phyloP scores from a whole-genome alignment of 164 flowering plant genomes.

The Chloranthus sessilifolius region DNA sequence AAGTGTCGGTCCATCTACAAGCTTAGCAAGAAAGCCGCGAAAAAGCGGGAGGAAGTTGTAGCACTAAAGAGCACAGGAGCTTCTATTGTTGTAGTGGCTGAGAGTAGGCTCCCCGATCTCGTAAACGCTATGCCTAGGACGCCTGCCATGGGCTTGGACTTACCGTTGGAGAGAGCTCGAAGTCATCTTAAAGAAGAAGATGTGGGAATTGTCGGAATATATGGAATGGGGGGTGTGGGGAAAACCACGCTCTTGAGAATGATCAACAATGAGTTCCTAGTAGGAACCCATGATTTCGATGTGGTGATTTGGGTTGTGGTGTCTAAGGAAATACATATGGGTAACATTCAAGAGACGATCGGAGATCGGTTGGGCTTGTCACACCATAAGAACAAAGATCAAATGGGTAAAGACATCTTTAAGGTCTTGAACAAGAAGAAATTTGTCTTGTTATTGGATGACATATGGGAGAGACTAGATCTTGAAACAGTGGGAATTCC shows the following conservation, averaged over 20 bases:
- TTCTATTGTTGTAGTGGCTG: neutral
- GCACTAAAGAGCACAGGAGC: neutral
- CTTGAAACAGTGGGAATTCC: neutral
- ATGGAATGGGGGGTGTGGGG: constrained; percentile 14
- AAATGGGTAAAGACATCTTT: no score
- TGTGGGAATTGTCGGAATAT: constrained; percentile 1
- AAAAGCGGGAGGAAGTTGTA: neutral
- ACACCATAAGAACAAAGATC: no score
- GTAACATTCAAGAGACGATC: neutral
- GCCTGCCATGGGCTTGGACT: neutral
- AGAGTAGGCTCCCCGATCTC: neutral
- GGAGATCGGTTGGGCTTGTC: neutral
- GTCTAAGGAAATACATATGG: neutral
- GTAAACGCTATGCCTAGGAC: neutral
- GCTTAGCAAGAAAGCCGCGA: neutral
- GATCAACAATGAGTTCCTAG: constrained; percentile 3
- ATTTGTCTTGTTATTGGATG: neutral
- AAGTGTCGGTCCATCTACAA: constrained; percentile 1
- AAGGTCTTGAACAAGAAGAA: neutral
- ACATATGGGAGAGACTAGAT: neutral
- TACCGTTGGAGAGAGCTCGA: neutral
- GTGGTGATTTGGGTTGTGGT: neutral
- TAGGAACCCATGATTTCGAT: no score
- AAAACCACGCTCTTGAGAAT: constrained; percentile 7
- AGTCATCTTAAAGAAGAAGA: neutral